Evolutionary conservation across 495 filamentous ascomycete species (phyloP).

Genomic region (Sporormia fimetaria): DNA sequence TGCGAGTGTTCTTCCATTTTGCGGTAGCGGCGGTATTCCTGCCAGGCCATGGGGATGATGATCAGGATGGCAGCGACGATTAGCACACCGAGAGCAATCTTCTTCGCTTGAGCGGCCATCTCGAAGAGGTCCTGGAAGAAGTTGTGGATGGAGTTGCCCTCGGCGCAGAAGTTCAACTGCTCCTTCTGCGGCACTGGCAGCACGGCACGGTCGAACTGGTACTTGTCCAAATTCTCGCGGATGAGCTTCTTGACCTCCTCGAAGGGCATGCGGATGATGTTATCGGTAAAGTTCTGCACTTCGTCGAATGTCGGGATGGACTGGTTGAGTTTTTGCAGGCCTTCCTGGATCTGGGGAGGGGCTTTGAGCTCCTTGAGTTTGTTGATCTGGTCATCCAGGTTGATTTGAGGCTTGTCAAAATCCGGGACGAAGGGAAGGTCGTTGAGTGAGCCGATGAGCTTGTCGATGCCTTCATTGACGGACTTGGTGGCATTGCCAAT

Average conservation of each 20-base stretch:
- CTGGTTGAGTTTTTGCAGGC: slow-evolving; percentile 55
- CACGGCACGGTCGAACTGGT: slow-evolving; percentile 61
- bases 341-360: slow-evolving; percentile 49
- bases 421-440: slow-evolving; percentile 30
- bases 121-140: slow-evolving; percentile 68
- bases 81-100: slow-evolving; percentile 62
- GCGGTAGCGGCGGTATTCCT: slow-evolving; percentile 71
- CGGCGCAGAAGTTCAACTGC: slow-evolving; percentile 73
- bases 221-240: slow-evolving; percentile 53
- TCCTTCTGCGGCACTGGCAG: slow-evolving; percentile 76
- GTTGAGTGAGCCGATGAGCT: slow-evolving; percentile 40
- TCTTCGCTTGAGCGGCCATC: slow-evolving; percentile 50
- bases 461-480: slow-evolving; percentile 53
- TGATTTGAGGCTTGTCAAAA: slow-evolving; percentile 39
- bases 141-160: slow-evolving; percentile 68
- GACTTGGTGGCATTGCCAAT: slow-evolving; percentile 43
- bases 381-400: slow-evolving; percentile 48
- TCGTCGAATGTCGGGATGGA: slow-evolving; percentile 74
- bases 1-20: slow-evolving; percentile 56
- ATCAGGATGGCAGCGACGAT: slow-evolving; percentile 56
- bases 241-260: slow-evolving; percentile 58
- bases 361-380: slow-evolving; percentile 61
- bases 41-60: slow-evolving; percentile 64
- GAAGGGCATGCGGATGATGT: slow-evolving; percentile 65
- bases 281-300: slow-evolving; percentile 64